Evolutionary conservation across 1,284 basidiomycete genomes (phyloP).

Genomic region (Ceratobasidium sp.): DNA sequence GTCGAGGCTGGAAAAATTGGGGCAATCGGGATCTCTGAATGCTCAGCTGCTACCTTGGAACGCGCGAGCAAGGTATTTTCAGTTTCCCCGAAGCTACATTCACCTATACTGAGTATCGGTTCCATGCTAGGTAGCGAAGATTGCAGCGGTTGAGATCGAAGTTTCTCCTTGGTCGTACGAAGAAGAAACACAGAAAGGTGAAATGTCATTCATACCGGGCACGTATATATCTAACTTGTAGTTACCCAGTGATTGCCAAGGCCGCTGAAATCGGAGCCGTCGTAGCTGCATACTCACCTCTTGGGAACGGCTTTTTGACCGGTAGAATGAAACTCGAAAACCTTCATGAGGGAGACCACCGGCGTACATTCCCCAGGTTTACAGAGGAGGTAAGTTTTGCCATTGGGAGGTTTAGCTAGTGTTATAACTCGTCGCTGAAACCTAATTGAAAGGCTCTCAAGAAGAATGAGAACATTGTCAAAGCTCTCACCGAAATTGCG

Average conservation of each 20-base stretch:
- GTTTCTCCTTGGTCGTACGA: slow-evolving; percentile 64
- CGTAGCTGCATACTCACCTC: slow-evolving; percentile 62
- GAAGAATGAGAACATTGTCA: slow-evolving; percentile 67
- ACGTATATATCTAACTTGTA: slow-evolving; percentile 52
- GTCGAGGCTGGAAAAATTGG: slow-evolving; percentile 49
- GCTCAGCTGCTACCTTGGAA: slow-evolving; percentile 42
- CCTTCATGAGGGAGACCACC: slow-evolving; percentile 54
- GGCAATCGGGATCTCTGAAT: slow-evolving; percentile 48
- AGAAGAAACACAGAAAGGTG: slow-evolving; percentile 58
- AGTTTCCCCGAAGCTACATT: neutral
- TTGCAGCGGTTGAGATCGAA: slow-evolving; percentile 66
- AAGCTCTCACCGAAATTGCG: slow-evolving; percentile 59
- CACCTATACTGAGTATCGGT: neutral
- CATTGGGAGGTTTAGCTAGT: too few relatives aligned
- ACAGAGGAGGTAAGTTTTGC: slow-evolving; percentile 50
- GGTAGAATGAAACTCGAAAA: slow-evolving; percentile 41
- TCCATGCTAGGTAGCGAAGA: slow-evolving; percentile 58
- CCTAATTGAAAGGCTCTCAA: slow-evolving; percentile 58
- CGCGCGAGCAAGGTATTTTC: slow-evolving; percentile 45
- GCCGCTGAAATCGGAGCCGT: slow-evolving; percentile 62
- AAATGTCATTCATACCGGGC: neutral
- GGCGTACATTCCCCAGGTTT: slow-evolving; percentile 56
- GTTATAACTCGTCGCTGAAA: too few relatives aligned
- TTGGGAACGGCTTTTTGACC: slow-evolving; percentile 52
- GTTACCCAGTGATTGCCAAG: slow-evolving; percentile 57